Evolutionary conservation across 2,329 filamentous ascomycete genomes (phyloP).

Genomic region (Tympanopsis confertula): DNA sequence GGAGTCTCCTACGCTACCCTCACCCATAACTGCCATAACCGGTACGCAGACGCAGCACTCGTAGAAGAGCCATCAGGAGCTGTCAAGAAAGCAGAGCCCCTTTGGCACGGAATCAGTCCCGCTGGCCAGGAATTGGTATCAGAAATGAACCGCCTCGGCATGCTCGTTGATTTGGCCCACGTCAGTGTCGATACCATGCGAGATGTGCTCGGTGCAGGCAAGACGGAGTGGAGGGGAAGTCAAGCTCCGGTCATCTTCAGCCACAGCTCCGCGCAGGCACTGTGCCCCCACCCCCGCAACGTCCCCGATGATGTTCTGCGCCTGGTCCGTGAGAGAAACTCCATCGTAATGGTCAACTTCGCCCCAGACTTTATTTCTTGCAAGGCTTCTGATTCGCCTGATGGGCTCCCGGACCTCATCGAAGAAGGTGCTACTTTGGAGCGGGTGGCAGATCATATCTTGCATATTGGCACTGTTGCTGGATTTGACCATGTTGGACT

Average conservation of each 20-base stretch:
- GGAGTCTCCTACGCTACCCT: slow-evolving; percentile 56
- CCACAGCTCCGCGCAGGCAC: slow-evolving; percentile 44
- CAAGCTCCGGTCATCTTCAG: slow-evolving; percentile 53
- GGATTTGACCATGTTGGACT: slow-evolving; percentile 21
- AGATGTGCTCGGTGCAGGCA: slow-evolving; percentile 35
- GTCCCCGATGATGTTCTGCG: slow-evolving; percentile 30
- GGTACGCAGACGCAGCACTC: slow-evolving; percentile 31
- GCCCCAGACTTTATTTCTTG: slow-evolving; percentile 7
- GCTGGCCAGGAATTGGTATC: slow-evolving; percentile 40
- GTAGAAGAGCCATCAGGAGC: slow-evolving; percentile 6
- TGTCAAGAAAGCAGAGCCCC: slow-evolving; percentile 2
- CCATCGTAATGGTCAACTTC: slow-evolving; percentile 13
- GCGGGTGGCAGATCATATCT: slow-evolving; percentile 16
- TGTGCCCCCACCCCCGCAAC: slow-evolving; percentile 53
- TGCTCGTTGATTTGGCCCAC: slow-evolving; percentile 57
- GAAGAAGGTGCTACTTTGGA: slow-evolving; percentile 4
- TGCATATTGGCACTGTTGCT: slow-evolving; percentile 15
- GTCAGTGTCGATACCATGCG: slow-evolving; percentile 51
- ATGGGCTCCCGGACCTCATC: background rate
- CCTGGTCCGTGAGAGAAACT: slow-evolving; percentile 7
- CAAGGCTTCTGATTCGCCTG: slow-evolving; percentile 5
- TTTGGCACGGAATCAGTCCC: slow-evolving; percentile 33
- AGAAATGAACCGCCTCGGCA: slow-evolving; percentile 60
- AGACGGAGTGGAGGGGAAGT: slow-evolving; percentile 7
- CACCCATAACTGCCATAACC: slow-evolving; percentile 61